Base-by-base conservation (phyloP, 2,329 filamentous ascomycete genomes). In the Coniochaeta sp. region DNA sequence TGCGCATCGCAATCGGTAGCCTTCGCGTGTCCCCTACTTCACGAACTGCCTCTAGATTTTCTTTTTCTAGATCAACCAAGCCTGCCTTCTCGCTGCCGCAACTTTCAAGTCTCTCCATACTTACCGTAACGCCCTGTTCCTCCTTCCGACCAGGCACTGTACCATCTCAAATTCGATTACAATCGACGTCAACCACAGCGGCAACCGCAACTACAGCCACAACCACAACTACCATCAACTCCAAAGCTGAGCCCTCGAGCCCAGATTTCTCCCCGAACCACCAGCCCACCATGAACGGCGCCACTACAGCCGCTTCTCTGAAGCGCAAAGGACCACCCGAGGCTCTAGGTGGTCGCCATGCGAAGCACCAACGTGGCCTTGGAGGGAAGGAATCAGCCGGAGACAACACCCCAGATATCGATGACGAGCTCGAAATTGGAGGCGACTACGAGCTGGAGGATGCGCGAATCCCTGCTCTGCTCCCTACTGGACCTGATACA, bases 291-390 rank as follows among this genome's bases (percentile, higher is more conserved):
- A 69, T 69, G 67, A 69, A 69, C 64, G 67, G 67, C 44, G 52
- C 64, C 7, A 64, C 34, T 34, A 34, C 59, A n/a, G 28, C 65
- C 8, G 50, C 62, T 36, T 76, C 78, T 70, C 72, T 74, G 62
- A 84, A 84, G 75, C 79, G 81, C 68, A 84, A 83, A 70, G 79
- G 68, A 58, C 65, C 77, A 33, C 74, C 77, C 38, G 74, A 75
- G 62, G 72, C 77, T 44, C 70, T 76, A 50, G 75, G 76, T 34
- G 72, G 73, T 31, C 73, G 76, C 36, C 74, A 74, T 19, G 69
- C 73, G 26, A 79, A 79, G 67, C 76, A 78, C 62, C 71, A 75
- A 50, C 74, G 76, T 57, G 67, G 72, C n/a, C 64, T 72, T 28
- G 82, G 81, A 64, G 79, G 79, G 65, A 81, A 78, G 67, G 70